Evolutionary conservation across 2,329 filamentous ascomycete species (phyloP).

Genomic region (Ophiocordyceps sinensis): DNA sequence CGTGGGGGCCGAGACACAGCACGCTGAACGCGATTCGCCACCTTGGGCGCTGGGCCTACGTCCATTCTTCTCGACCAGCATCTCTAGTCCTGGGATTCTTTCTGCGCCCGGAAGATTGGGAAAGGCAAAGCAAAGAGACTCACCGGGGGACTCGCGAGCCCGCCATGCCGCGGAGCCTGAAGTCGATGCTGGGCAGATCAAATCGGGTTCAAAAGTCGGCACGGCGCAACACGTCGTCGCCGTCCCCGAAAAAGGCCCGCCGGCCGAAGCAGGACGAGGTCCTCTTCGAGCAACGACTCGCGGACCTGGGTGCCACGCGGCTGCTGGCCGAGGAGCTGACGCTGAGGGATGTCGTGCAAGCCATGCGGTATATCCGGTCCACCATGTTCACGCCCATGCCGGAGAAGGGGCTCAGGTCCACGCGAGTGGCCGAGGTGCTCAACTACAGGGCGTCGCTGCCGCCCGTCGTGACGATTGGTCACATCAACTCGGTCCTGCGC

Average conservation of each 20-base stretch:
- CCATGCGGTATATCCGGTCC: conserved; percentile 44
- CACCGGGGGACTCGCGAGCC: neutral
- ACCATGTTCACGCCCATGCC: conserved; percentile 54
- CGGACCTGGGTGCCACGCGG: conserved; percentile 43
- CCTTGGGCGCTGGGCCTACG: too few relatives aligned
- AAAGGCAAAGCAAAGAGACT: neutral
- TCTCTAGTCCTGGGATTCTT: too few relatives aligned
- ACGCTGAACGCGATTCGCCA: too few relatives aligned
- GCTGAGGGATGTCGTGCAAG: conserved; percentile 48
- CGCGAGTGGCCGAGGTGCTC: conserved; percentile 47
- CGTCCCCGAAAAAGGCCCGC: conserved; percentile 12
- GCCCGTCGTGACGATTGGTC: conserved; percentile 49
- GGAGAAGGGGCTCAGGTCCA: conserved; percentile 47
- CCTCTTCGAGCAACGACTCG: conserved; percentile 32
- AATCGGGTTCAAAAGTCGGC: conserved; percentile 19
- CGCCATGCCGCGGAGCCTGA: conserved; percentile 18
- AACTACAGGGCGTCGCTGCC: conserved; percentile 45
- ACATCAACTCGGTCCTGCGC: conserved; percentile 48
- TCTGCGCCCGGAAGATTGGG: neutral
- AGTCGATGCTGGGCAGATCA: conserved; percentile 22
- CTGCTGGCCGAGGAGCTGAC: conserved; percentile 39
- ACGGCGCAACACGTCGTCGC: conserved; percentile 7
- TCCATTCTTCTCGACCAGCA: too few relatives aligned
- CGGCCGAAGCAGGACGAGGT: conserved; percentile 12
- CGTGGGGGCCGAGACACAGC: too few relatives aligned